These are phyloP conservation scores for Penicillium fuscoglaucum DNA, from an alignment of 2,329 filamentous ascomycete genomes.

Conservation along the genomic window DNA sequence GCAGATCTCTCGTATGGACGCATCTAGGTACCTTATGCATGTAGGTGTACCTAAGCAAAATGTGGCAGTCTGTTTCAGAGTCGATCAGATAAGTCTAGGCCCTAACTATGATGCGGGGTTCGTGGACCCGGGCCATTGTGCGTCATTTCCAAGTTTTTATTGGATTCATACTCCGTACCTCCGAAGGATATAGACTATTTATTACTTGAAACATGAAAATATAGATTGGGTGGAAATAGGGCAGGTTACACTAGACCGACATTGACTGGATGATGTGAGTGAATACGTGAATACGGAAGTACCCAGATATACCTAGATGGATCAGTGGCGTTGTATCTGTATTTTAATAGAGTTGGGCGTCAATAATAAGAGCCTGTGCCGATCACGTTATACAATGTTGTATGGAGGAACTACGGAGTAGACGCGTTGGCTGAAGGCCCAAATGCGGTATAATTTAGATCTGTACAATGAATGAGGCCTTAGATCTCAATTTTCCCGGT, in stretches of 20 bases:
- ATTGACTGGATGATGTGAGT: not conserved
- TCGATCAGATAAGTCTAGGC: constrained; percentile 15
- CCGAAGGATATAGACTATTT: not conserved
- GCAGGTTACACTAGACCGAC: not conserved
- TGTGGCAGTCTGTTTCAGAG: not conserved
- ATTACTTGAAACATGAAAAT: not conserved
- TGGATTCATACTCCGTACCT: not conserved
- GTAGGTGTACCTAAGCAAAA: not conserved
- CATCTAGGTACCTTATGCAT: not conserved
- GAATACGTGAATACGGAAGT: not conserved
- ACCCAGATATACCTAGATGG: not conserved
- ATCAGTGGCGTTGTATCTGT: not conserved
- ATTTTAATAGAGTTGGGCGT: not conserved
- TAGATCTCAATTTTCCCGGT: not conserved
- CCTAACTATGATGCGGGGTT: constrained; percentile 5
- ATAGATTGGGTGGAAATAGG: not conserved
- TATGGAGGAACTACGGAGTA: not conserved
- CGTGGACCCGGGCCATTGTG: not conserved
- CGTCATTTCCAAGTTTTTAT: not conserved
- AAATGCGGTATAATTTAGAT: not conserved
- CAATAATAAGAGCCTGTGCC: not conserved
- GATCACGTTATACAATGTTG: not conserved
- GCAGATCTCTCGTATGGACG: not conserved
- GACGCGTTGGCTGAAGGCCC: not conserved
- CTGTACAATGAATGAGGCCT: not conserved